Evolutionary conservation across 2,329 filamentous ascomycete species (phyloP).

Genomic region (Cladophialophora chaetospira): DNA sequence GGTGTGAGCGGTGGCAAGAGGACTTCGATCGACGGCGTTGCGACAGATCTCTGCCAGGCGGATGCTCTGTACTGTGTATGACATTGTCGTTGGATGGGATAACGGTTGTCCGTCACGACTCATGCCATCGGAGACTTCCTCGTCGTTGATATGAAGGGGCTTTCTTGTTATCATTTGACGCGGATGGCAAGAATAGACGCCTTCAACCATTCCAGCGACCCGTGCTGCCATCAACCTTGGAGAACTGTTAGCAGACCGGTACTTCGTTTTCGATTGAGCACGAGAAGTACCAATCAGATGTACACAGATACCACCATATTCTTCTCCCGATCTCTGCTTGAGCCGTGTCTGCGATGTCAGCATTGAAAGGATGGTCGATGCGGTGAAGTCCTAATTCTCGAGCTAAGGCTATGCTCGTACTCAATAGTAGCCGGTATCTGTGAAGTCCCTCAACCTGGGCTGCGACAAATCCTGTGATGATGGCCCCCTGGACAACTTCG

Average conservation of each 20-base stretch:
- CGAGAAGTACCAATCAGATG: conserved; percentile 43
- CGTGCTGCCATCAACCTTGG: neutral
- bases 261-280: neutral
- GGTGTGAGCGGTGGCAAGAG: conserved; percentile 33
- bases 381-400: conserved; percentile 40
- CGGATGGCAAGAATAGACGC: conserved; percentile 45
- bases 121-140: conserved; percentile 35
- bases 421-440: conserved; percentile 1
- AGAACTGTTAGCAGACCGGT: neutral
- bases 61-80: conserved; percentile 46
- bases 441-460: conserved; percentile 15
- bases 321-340: conserved; percentile 39
- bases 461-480: conserved; percentile 1
- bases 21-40: conserved; percentile 41
- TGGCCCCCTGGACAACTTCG: neutral
- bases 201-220: neutral
- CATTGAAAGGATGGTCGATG: conserved; percentile 34
- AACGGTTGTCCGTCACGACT: conserved; percentile 33
- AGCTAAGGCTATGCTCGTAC: conserved; percentile 24
- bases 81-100: conserved; percentile 45
- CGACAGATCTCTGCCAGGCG: conserved; percentile 44
- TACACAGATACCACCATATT: conserved; percentile 45
- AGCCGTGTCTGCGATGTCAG: conserved; percentile 35
- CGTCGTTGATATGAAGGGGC: conserved; percentile 47
- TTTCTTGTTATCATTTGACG: conserved; percentile 43